Conservation (phyloP, 768 basidiomycete species). For the Pulveroboletus sp. region DNA sequence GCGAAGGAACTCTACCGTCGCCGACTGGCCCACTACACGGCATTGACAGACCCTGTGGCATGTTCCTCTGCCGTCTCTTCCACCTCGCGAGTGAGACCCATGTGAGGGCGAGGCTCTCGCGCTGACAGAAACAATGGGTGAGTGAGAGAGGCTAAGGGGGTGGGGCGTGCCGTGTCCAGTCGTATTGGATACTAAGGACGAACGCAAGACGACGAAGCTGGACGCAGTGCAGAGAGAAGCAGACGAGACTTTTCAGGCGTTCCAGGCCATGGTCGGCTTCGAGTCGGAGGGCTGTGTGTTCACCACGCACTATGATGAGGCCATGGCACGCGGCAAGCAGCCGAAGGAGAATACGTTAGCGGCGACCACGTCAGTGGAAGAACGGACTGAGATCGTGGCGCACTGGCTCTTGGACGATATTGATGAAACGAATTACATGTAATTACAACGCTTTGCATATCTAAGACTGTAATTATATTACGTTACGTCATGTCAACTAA, state of each 20-base stretch:
- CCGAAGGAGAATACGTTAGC: neutral
- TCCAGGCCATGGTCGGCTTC: neutral
- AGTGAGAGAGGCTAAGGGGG: neutral
- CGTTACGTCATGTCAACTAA: constrained; percentile 20
- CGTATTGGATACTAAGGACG: neutral
- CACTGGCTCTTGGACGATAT: neutral
- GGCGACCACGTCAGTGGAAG: neutral
- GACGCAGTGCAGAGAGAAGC: neutral
- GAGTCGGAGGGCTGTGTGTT: constrained; percentile 1
- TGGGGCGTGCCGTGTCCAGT: neutral
- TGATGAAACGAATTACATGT: neutral
- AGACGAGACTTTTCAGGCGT: neutral
- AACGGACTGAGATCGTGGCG: neutral
- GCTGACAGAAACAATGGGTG: neutral
- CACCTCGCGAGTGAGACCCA: neutral
- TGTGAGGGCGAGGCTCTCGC: constrained; percentile 1
- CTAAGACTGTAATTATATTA: constrained; percentile 12
- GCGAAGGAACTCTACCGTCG: neutral
- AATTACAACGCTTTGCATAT: too few relatives aligned
- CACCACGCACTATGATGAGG: neutral
- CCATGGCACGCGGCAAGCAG: neutral
- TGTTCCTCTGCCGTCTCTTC: constrained; percentile 1
- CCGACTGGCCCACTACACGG: neutral
- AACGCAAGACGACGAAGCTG: neutral
- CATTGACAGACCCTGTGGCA: neutral